These are phyloP conservation scores for Tephrocybe sp. DNA, from an alignment of 768 basidiomycete species.

Conservation along the genomic window DNA sequence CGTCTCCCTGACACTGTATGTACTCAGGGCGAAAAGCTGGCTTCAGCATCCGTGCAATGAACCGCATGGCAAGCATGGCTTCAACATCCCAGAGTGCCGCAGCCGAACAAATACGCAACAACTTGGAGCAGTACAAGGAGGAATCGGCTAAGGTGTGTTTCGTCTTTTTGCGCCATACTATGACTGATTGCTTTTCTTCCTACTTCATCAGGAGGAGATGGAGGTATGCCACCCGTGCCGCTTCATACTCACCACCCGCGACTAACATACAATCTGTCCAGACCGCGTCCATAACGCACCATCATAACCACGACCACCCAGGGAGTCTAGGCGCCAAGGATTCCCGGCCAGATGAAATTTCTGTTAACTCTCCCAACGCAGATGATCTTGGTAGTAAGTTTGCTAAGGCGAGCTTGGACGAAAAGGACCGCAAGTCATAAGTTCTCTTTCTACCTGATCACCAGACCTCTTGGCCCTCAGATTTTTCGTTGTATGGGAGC, in stretches of 20 bases:
- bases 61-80: constrained; percentile 69
- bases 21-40: constrained; percentile 83
- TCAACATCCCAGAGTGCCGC: constrained; percentile 36
- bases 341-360: constrained; percentile 25
- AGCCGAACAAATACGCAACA: constrained; percentile 51
- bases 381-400: constrained; percentile 29
- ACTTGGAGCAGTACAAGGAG: constrained; percentile 71
- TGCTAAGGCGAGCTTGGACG: constrained; percentile 28
- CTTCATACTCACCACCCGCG: background rate
- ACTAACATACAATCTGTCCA: constrained; percentile 17
- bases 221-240: constrained; percentile 20
- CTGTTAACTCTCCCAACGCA: constrained; percentile 14
- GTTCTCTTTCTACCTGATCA: background rate
- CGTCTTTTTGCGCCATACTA: background rate
- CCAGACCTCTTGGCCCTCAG: too few species aligned
- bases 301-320: constrained; percentile 35
- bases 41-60: constrained; percentile 82
- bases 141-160: constrained; percentile 63
- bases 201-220: constrained; percentile 31
- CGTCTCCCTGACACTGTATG: constrained; percentile 7
- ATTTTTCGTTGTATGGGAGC: too few species aligned
- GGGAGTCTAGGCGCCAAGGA: constrained; percentile 5
- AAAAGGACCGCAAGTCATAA: constrained; percentile 15
- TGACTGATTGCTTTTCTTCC: background rate
- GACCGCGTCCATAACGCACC: constrained; percentile 47